Evolutionary conservation across 352 stramenopile genomes (phyloP), one percentile per base, ranked within the genome.

Genomic region (Pythium phragmiticola): DNA sequence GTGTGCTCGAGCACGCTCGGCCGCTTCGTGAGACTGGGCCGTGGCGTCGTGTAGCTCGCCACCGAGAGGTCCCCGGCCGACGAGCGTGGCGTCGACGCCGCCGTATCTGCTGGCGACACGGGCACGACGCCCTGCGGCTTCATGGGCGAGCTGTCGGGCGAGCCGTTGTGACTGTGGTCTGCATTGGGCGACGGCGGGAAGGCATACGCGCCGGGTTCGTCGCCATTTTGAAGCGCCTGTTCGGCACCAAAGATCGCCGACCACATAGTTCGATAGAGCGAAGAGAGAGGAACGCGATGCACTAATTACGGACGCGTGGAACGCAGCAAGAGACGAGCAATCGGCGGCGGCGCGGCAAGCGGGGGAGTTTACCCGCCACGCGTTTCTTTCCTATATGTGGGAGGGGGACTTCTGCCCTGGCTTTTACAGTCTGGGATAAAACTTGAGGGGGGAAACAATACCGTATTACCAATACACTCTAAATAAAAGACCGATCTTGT

Each of bases 211-310:
- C 26, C 26, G 5, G 47, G 26, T 19, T 39, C 34, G 34, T 53
- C 46, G 23, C 26, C 43, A 4, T 68, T 57, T 12, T 63, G 43
- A 14, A 66, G 60, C 42, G 66, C 61, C 57, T 69, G 50, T 48
- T 75, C 63, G 28, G 63, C 64, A 50, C 68, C 68, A 55, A 75
- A 75, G 60, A 75, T 65, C 23, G 68, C 68, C 14, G 68, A 75
- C 68, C 68, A 75, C 68, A 75, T 75, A 17, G 28, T 41, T 26
- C 42, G 42, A 34, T 16, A 37, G 26, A 34, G 51, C 26, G 19
- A 14, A 26, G 17, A 17, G 33, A 26, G 46, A 33, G 47, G 34
- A 47, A 53, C 30, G 36, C 19, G 48, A 52, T 50, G 57, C 12
- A 33, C 21, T 34, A 26, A 23, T 43, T 39, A 17, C 2, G 7